These are phyloP conservation scores for Polychytrium aggregatum DNA, from an alignment of 192 early-diverging fungal species.

Conservation along the genomic window DNA sequence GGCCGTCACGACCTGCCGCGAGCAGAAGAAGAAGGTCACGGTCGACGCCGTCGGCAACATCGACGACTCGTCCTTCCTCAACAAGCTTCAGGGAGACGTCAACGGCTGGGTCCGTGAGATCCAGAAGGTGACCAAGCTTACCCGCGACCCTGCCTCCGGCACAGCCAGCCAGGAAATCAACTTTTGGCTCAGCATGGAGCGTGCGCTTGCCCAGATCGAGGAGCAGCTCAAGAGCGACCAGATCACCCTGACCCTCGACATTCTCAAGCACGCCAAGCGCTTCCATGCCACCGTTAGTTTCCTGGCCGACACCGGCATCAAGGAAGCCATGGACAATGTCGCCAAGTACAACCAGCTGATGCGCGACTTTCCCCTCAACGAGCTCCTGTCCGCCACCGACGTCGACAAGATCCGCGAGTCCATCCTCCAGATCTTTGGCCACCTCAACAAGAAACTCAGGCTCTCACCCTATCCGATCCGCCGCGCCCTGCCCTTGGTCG, in stretches of 20 bases:
- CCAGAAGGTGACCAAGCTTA: constrained; percentile 93
- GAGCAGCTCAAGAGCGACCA: constrained; percentile 84
- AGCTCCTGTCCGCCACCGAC: constrained; percentile 91
- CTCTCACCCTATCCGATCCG: constrained; percentile 67
- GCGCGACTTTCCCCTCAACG: constrained; percentile 97
- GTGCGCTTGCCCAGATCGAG: constrained; percentile 83
- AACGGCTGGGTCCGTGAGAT: constrained; percentile 99
- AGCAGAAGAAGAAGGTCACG: constrained; percentile 48
- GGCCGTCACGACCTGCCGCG: constrained; percentile 44
- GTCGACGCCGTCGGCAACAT: constrained; percentile 61
- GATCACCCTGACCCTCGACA: constrained; percentile 77
- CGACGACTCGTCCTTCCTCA: constrained; percentile 80
- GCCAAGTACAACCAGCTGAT: constrained; percentile 93
- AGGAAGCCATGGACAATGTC: constrained; percentile 86
- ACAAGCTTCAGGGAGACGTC: constrained; percentile 89
- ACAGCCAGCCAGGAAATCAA: constrained; percentile 97
- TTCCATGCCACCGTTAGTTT: constrained; percentile 98
- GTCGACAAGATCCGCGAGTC: constrained; percentile 69
- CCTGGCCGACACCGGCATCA: constrained; percentile 93
- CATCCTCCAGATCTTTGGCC: constrained; percentile 75
- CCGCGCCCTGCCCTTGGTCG: constrained; percentile 84
- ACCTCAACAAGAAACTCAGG: constrained; percentile 96
- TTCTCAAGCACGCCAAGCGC: constrained; percentile 92
- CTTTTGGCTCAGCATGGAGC: constrained; percentile 98
- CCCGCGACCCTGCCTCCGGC: constrained; percentile 81